A percentile compares a stretch with the other conserved stretches of the same genome.
These are phyloP conservation scores for Tetrapisispora phaffii DNA, from an alignment of 805 yeast genomes.

Conservation along the genomic window DNA sequence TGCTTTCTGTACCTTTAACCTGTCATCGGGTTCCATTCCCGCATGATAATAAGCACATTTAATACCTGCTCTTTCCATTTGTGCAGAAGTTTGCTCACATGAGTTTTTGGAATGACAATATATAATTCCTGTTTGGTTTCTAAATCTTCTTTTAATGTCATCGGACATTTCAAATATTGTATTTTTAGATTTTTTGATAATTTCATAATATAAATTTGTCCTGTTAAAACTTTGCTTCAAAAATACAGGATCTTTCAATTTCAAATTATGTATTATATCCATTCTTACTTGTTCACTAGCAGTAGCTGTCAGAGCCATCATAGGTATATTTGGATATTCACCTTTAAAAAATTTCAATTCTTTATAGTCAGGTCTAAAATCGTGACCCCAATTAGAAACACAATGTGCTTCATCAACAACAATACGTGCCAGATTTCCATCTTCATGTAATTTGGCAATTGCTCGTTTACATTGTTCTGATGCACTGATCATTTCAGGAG, in stretches of 20 bases:
- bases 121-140: constrained; percentile 69
- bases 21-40: constrained; percentile 76
- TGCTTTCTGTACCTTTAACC: constrained; percentile 56
- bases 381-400: constrained; percentile 98
- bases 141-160: constrained; percentile 42
- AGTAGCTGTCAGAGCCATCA: constrained; percentile 95
- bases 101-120: constrained; percentile 86
- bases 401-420: constrained; percentile 98
- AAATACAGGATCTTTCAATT: constrained; percentile 49
- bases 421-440: constrained; percentile 60
- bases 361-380: constrained; percentile 92
- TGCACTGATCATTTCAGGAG: constrained; percentile 89
- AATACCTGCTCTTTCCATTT: constrained; percentile 51
- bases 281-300: constrained; percentile 83
- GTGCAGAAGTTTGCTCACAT: constrained; percentile 70
- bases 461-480: constrained; percentile 59
- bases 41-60: constrained; percentile 79
- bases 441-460: constrained; percentile 46
- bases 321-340: constrained; percentile 69
- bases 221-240: constrained; percentile 89
- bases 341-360: constrained; percentile 62
- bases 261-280: constrained; percentile 75
- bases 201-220: constrained; percentile 72
- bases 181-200: constrained; percentile 52
- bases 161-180: constrained; percentile 47